Percentiles rank a stretch among this genome's conserved stretches.
Evolutionary conservation across 345 rosid genomes (phyloP).

Genomic region (Pugionium dolabratum): DNA sequence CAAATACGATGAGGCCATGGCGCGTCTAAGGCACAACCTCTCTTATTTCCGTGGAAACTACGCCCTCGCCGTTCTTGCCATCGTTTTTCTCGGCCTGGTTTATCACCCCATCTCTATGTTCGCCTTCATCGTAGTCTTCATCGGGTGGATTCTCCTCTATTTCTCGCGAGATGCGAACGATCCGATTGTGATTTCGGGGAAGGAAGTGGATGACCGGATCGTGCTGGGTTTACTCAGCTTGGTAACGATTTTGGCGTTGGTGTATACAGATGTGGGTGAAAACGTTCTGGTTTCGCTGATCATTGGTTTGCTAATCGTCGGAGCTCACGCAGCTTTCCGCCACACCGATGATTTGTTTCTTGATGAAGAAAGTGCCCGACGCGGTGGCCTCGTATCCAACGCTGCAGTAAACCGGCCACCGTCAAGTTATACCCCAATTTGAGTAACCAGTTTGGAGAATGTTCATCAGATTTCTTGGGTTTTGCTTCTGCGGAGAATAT

Average conservation of each 20-base stretch:
- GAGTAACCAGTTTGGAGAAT: conserved; percentile 14
- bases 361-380: conserved; percentile 60
- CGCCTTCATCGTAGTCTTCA: conserved; percentile 58
- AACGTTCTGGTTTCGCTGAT: conserved; percentile 69
- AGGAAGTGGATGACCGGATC: conserved; percentile 56
- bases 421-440: conserved; percentile 56
- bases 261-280: conserved; percentile 67
- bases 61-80: conserved; percentile 51
- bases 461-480: not conserved
- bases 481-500: not conserved
- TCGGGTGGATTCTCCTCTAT: conserved; percentile 76
- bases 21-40: conserved; percentile 55
- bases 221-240: conserved; percentile 54
- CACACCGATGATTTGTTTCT: conserved; percentile 70
- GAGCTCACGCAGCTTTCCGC: conserved; percentile 66
- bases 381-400: conserved; percentile 62
- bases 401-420: conserved; percentile 58
- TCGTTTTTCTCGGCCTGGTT: conserved; percentile 69
- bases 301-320: conserved; percentile 57
- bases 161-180: conserved; percentile 58
- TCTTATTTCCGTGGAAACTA: conserved; percentile 77
- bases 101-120: conserved; percentile 83
- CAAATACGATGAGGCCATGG: conserved; percentile 55
- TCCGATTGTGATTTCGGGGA: conserved; percentile 53
- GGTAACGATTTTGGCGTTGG: conserved; percentile 69